phyloP scores from a whole-genome alignment of 805 yeast species.

The Lachancea lanzarotensis region DNA sequence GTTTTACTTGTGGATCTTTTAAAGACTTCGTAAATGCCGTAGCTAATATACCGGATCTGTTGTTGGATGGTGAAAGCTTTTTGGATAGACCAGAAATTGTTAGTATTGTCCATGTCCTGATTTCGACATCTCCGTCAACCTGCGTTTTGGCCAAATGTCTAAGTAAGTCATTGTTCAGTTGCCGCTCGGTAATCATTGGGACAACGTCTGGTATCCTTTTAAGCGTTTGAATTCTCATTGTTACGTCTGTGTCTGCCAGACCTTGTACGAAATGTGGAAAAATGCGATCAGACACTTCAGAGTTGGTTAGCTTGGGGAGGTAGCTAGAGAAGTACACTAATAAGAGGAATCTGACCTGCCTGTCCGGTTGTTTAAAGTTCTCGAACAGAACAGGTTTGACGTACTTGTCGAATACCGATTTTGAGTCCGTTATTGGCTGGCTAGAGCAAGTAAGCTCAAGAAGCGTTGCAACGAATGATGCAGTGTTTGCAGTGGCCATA shows the following conservation, averaged over 20 bases:
- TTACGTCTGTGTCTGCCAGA: slow-evolving; percentile 73
- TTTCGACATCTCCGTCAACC: slow-evolving; percentile 26
- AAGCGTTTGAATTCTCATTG: slow-evolving; percentile 75
- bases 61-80: slow-evolving; percentile 25
- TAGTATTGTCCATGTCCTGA: slow-evolving; percentile 29
- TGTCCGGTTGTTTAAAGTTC: slow-evolving; percentile 60
- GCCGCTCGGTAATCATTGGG: slow-evolving; percentile 65
- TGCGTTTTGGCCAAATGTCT: slow-evolving; percentile 61
- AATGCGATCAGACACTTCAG: slow-evolving; percentile 62
- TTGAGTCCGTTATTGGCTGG: slow-evolving; percentile 1
- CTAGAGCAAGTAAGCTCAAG: slow-evolving; percentile 11
- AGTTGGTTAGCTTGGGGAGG: slow-evolving; percentile 43
- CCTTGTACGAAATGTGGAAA: slow-evolving; percentile 71
- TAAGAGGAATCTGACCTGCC: slow-evolving; percentile 70
- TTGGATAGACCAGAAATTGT: slow-evolving; percentile 21
- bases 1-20: slow-evolving; percentile 69
- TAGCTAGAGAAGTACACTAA: slow-evolving; percentile 56
- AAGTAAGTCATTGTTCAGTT: slow-evolving; percentile 77
- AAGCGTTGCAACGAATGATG: slow-evolving; percentile 8
- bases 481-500: slow-evolving; percentile 3
- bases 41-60: slow-evolving; percentile 64
- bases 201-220: slow-evolving; percentile 49
- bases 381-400: slow-evolving; percentile 56
- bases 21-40: slow-evolving; percentile 84
- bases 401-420: slow-evolving; percentile 6